Conservation (phyloP, 2,329 filamentous ascomycete species). For the Fusarium sp. region DNA sequence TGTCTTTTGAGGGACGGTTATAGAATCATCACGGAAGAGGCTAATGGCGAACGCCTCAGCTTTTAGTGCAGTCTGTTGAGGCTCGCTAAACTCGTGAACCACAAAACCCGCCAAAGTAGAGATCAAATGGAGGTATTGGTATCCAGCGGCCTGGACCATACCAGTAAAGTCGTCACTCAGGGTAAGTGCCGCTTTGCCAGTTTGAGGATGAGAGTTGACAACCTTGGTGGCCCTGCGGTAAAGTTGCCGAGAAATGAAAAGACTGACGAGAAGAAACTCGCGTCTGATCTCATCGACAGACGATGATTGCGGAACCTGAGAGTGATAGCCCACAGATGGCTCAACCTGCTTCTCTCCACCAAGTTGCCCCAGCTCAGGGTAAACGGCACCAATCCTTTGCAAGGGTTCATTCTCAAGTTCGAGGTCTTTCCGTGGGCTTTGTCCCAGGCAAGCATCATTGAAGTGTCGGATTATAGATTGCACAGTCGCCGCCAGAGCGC, state of each 20-base stretch:
- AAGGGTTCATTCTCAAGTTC: slow-evolving; percentile 36
- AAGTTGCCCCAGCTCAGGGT: slow-evolving; percentile 44
- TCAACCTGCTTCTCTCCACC: slow-evolving; percentile 15
- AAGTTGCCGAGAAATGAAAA: slow-evolving; percentile 54
- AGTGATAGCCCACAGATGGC: not conserved
- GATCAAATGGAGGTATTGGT: slow-evolving; percentile 53
- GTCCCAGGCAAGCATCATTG: slow-evolving; percentile 54
- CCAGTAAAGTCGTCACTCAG: slow-evolving; percentile 50
- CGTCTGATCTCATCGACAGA: slow-evolving; percentile 47
- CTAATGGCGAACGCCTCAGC: slow-evolving; percentile 50
- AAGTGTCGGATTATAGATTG: slow-evolving; percentile 53
- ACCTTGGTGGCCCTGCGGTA: slow-evolving; percentile 56
- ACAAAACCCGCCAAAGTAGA: slow-evolving; percentile 52
- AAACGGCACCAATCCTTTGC: slow-evolving; percentile 41
- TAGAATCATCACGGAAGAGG: slow-evolving; percentile 52
- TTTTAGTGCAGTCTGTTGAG: slow-evolving; percentile 50
- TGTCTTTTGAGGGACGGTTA: slow-evolving; percentile 28
- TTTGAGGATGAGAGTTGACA: slow-evolving; percentile 34
- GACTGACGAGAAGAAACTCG: slow-evolving; percentile 55
- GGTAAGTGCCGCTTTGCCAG: slow-evolving; percentile 39
- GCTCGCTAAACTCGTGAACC: slow-evolving; percentile 52
- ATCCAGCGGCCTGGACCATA: slow-evolving; percentile 43
- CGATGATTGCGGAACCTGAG: slow-evolving; percentile 7
- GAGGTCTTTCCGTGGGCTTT: slow-evolving; percentile 36
- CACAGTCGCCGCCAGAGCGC: slow-evolving; percentile 53